Evolutionary conservation across 257 asterid genomes (phyloP).

Genomic region (Solanum sitiens): DNA sequence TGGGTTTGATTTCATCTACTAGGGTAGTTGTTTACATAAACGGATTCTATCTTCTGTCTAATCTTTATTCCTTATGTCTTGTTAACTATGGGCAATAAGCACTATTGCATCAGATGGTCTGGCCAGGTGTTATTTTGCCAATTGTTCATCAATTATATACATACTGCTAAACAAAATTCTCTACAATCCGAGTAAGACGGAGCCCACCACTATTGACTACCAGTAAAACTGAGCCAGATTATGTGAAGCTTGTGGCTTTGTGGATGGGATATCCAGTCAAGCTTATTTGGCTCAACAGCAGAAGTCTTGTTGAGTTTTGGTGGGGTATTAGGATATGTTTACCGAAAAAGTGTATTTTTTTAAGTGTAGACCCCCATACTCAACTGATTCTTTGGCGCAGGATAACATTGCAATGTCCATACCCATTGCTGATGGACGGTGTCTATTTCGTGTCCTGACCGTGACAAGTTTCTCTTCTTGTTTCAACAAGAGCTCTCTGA

Average conservation of each 20-base stretch:
- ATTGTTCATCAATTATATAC: background rate
- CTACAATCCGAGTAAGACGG: background rate
- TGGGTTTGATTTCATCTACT: background rate
- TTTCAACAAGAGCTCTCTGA: slow-evolving; percentile 46
- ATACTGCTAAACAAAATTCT: background rate
- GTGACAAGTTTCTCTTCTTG: slow-evolving; percentile 43
- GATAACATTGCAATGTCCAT: slow-evolving; percentile 44
- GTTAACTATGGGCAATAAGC: background rate
- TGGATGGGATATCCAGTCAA: slow-evolving; percentile 5
- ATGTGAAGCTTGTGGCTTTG: background rate
- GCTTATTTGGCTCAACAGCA: slow-evolving; percentile 5
- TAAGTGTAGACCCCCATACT: slow-evolving; percentile 45
- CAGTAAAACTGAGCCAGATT: background rate
- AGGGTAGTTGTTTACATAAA: background rate
- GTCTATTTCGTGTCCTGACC: slow-evolving; percentile 51
- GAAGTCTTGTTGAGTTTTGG: slow-evolving; percentile 25
- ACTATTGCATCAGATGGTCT: background rate
- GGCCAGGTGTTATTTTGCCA: background rate
- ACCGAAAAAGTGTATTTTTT: slow-evolving; percentile 16
- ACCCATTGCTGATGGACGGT: slow-evolving; percentile 49
- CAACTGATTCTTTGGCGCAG: slow-evolving; percentile 82
- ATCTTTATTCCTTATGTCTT: background rate
- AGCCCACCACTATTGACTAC: background rate
- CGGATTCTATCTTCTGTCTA: background rate
- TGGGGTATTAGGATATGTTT: slow-evolving; percentile 37